A percentile compares a stretch with the other conserved stretches of the same genome.
Evolutionary conservation across 1,284 basidiomycete genomes (phyloP).

Genomic region (Lentinula novae-zelandiae): DNA sequence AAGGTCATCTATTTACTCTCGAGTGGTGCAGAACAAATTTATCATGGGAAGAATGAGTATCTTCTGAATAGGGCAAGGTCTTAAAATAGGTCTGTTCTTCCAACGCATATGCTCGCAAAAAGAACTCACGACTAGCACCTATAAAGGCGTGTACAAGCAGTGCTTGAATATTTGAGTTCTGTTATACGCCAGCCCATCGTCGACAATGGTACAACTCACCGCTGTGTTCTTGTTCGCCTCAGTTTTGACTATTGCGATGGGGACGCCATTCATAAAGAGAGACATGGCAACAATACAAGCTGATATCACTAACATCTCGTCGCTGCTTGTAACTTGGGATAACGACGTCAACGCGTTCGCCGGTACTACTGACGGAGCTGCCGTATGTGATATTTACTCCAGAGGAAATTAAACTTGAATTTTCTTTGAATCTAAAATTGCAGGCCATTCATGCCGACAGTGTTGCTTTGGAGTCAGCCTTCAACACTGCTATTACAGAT

Average conservation of each 20-base stretch:
- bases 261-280: not conserved
- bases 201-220: not conserved
- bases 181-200: not conserved
- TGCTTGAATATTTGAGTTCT: not conserved
- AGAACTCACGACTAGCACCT: not conserved
- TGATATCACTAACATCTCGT: not conserved
- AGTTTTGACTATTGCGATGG: not conserved
- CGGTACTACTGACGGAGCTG: not conserved
- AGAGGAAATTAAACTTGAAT: not conserved
- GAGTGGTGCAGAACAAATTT: not conserved
- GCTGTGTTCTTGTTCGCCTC: not conserved
- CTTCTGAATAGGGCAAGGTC: not conserved
- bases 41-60: not conserved
- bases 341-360: not conserved
- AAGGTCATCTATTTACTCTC: not conserved
- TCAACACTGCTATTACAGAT: not conserved
- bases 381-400: not conserved
- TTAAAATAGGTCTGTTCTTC: not conserved
- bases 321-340: slow-evolving; percentile 3
- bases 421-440: not conserved
- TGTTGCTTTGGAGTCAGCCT: not conserved
- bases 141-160: not conserved
- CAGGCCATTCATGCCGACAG: not conserved
- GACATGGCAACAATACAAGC: slow-evolving; percentile 1
- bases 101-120: not conserved